A percentile compares a stretch with the other conserved stretches of the same genome.
phyloP scores from a whole-genome alignment of 352 stramenopile genomes.

The Pythium dissimile region DNA sequence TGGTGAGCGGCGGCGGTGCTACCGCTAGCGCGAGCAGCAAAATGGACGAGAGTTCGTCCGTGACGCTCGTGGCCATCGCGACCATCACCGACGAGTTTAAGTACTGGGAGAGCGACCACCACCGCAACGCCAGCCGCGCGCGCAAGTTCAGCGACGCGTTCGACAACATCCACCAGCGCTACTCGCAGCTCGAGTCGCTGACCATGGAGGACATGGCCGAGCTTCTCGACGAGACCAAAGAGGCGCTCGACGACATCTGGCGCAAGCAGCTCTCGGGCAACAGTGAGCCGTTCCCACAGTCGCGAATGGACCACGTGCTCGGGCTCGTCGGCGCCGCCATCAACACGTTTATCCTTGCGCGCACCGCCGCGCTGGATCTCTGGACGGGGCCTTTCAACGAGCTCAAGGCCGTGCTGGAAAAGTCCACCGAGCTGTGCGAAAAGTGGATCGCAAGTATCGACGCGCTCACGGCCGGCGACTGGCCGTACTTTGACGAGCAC shows the following conservation, averaged over 20 bases:
- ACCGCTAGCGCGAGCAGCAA: no score
- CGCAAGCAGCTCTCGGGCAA: conserved; percentile 57
- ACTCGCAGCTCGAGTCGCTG: conserved; percentile 54
- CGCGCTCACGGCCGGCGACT: conserved; percentile 75
- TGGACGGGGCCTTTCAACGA: conserved; percentile 69
- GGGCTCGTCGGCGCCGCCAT: conserved; percentile 76
- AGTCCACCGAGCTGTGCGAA: conserved; percentile 73
- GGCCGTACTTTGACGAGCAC: conserved; percentile 80
- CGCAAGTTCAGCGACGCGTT: conserved; percentile 80
- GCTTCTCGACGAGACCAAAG: conserved; percentile 81
- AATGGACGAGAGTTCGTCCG: conserved; percentile 27
- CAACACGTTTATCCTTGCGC: conserved; percentile 63
- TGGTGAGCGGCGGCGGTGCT: conserved; percentile 20
- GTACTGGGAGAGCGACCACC: conserved; percentile 77
- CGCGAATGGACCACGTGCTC: conserved; percentile 86
- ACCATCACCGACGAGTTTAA: conserved; percentile 84
- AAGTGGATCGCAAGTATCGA: conserved; percentile 73
- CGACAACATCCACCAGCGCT: conserved; percentile 82
- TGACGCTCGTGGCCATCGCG: conserved; percentile 70
- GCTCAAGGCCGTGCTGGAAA: conserved; percentile 51
- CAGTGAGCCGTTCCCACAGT: conserved; percentile 67
- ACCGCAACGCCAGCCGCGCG: conserved; percentile 51
- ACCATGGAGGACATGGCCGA: conserved; percentile 79
- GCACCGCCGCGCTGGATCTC: conserved; percentile 46
- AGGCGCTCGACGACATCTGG: conserved; percentile 90